A percentile compares a stretch with the other conserved stretches of the same genome.
These are phyloP conservation scores for Metarhizium robertsii DNA, from an alignment of 2,329 filamentous ascomycete species.

Conservation along the genomic window DNA sequence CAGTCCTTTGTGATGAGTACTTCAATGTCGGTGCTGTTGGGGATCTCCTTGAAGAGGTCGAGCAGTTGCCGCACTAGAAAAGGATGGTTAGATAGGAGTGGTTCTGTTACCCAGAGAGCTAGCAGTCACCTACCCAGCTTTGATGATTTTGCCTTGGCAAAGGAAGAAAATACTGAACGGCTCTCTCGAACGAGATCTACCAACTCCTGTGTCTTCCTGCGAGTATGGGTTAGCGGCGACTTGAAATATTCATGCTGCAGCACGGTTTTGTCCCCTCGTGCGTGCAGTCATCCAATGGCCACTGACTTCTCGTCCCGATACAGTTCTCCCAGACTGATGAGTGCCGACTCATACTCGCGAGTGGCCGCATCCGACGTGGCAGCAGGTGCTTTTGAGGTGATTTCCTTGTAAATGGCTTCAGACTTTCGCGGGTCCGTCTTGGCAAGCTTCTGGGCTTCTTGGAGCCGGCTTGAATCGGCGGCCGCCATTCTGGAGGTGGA, in stretches of 20 bases:
- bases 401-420: conserved; percentile 79
- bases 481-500: conserved; percentile 39
- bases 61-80: conserved; percentile 85
- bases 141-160: conserved; percentile 97
- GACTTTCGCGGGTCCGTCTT: conserved; percentile 77
- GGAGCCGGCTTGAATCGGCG: conserved; percentile 58
- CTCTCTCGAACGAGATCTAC: conserved; percentile 86
- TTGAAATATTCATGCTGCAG: neutral
- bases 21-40: conserved; percentile 89
- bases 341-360: conserved; percentile 81
- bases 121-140: conserved; percentile 67
- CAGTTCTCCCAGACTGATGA: conserved; percentile 83
- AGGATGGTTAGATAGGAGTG: neutral
- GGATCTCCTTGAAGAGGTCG: conserved; percentile 88
- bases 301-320: conserved; percentile 81
- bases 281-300: neutral
- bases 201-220: conserved; percentile 70
- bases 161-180: conserved; percentile 83
- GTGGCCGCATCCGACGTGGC: conserved; percentile 76
- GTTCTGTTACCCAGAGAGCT: neutral
- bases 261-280: neutral
- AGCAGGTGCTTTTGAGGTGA: conserved; percentile 76
- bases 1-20: conserved; percentile 95
- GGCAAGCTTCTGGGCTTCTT: conserved; percentile 77
- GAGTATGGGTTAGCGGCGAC: conserved; percentile 2